Evolutionary conservation across 345 rosid species (phyloP), one percentile per base, ranked within the genome.

Genomic region (Gossypium herbaceum): DNA sequence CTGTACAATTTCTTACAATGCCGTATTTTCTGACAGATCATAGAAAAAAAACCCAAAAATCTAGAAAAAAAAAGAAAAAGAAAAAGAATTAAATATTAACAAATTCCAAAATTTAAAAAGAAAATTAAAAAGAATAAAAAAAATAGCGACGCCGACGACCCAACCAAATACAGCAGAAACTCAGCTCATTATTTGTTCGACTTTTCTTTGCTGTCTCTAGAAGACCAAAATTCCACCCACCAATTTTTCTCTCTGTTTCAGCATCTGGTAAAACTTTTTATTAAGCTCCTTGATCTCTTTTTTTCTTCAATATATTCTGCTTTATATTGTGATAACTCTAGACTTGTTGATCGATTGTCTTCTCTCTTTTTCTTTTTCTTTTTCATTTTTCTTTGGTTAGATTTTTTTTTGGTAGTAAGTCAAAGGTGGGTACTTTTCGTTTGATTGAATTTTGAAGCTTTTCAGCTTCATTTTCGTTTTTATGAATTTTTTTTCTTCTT

Each of bases 121-220:
- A 34, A 62, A 45, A 1, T 9, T 1, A 12, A 47, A 47, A 24
- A 1, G 7, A 59, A 24, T 4, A 59, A 59, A 59, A 56, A 56
- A 59, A 41, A 78, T 73, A 24, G 25, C 65, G 83, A 73, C 79
- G 84, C 84, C 85, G 88, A 85, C 88, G 84, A 75, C 64, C 70
- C 82, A 79, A 76, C 82, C 45, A 25, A 44, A 78, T 24, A 48
- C 54, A 68, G 59, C 71, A 43, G 19, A 69, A 34, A 41, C 71
- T n/a, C 12, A 51, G 51, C 59, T 73, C 74, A 50, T 67, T 68
- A 71, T 67, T 75, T 59, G 15, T 47, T 39, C 76, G 74, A 79
- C 75, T 81, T 74, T 77, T 66, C 75, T 51, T 19, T 61, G 74
- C 50, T 61, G 44, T 27, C 60, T 52, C 17, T 51, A 24, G 15